Evolutionary conservation across 805 yeast genomes (phyloP).

Genomic region (Candida boleticola): DNA sequence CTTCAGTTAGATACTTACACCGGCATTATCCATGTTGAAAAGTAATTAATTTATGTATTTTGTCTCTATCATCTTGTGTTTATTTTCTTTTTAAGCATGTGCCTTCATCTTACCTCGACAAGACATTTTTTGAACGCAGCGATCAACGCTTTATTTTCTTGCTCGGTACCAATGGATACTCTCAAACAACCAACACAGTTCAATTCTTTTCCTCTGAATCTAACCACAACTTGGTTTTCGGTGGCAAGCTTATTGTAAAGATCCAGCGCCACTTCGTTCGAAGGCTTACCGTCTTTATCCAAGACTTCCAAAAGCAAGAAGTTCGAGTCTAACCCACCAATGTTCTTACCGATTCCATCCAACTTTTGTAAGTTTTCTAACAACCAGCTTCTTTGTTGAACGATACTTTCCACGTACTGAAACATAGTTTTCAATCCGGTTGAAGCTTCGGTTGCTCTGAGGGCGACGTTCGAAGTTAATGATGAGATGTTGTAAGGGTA

Average conservation of each 20-base stretch:
- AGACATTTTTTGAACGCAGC: conserved; percentile 39
- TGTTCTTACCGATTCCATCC: conserved; percentile 64
- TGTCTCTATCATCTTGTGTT: too few species aligned
- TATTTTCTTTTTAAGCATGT: too few species aligned
- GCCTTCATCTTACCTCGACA: conserved; percentile 12
- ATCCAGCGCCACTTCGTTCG: conserved; percentile 60
- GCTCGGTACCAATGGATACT: conserved; percentile 79
- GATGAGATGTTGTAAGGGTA: conserved; percentile 94
- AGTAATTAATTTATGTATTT: too few species aligned
- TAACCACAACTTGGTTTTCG: conserved; percentile 73
- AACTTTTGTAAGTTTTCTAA: conserved; percentile 53
- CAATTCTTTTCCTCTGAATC: conserved; percentile 87
- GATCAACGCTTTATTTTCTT: conserved; percentile 65
- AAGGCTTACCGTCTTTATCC: conserved; percentile 60
- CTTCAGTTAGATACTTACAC: too few species aligned
- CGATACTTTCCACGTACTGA: conserved; percentile 47
- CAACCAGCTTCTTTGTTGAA: conserved; percentile 54
- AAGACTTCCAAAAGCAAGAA: conserved; percentile 75
- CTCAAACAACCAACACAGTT: conserved; percentile 89
- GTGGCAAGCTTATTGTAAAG: conserved; percentile 73
- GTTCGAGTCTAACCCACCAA: conserved; percentile 87
- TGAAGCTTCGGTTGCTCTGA: conserved; percentile 61
- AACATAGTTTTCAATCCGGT: conserved; percentile 59
- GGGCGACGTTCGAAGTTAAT: conserved; percentile 71
- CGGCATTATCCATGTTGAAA: too few species aligned